Evolutionary conservation across 495 filamentous ascomycete species (phyloP).

Genomic region (Friedmanniomyces endolithicus): DNA sequence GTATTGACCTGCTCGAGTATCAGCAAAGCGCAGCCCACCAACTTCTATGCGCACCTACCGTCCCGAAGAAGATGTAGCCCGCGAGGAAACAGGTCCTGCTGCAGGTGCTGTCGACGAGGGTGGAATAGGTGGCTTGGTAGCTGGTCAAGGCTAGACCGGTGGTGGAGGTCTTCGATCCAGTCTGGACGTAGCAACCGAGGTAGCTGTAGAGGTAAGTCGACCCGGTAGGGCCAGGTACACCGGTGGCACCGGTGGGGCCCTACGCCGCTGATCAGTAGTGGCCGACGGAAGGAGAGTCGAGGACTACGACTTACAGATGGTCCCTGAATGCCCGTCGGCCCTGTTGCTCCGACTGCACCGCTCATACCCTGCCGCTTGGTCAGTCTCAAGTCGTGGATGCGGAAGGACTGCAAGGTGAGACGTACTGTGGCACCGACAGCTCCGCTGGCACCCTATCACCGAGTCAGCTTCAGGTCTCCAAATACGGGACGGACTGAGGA

Average conservation of each 20-base stretch:
- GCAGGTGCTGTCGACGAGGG: slow-evolving; percentile 1
- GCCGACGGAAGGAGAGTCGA: no score
- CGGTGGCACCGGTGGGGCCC: background rate
- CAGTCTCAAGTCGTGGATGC: no score
- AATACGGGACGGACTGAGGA: no score
- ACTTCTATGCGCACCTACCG: background rate
- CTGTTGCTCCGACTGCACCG: no score
- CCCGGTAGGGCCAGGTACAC: slow-evolving; percentile 1
- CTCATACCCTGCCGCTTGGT: no score
- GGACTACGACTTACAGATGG: no score
- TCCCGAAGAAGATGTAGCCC: slow-evolving; percentile 12
- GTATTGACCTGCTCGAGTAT: background rate
- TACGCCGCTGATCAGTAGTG: no score
- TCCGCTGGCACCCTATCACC: background rate
- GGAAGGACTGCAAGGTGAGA: no score
- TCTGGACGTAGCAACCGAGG: slow-evolving; percentile 15
- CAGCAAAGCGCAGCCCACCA: background rate
- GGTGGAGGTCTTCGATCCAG: background rate
- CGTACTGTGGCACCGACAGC: background rate
- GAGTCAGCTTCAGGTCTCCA: background rate
- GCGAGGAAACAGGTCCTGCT: background rate
- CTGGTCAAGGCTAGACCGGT: slow-evolving; percentile 10
- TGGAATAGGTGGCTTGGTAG: slow-evolving; percentile 8
- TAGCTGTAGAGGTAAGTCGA: slow-evolving; percentile 3
- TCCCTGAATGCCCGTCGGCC: no score